Evolutionary conservation across 768 basidiomycete species (phyloP), one percentile per base, ranked within the genome.

Genomic region (Suillus americanus): DNA sequence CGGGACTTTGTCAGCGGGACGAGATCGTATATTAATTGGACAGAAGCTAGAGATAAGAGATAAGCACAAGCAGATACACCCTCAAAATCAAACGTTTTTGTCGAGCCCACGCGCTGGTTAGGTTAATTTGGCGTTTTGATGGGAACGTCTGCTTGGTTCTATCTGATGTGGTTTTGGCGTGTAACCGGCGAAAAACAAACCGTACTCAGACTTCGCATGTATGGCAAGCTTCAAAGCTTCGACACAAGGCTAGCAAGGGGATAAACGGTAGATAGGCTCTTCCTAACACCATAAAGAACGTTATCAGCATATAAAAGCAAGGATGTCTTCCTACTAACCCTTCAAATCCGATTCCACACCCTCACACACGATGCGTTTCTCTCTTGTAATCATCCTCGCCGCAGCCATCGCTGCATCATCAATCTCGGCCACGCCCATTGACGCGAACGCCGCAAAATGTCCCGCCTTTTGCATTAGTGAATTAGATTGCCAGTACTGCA

Each of bases 401-500:
- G 9, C n/a, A n/a, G n/a, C n/a, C n/a, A n/a, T n/a, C 45, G 45
- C n/a, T 3, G 45, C 10, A 20, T 3, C n/a, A 45, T 45, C 20
- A 10, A 45, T n/a, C 45, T 45, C 45, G 2, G 20, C 45, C 4
- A 45, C 45, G 10, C 45, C n/a, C 3, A 20, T 12, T 45, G 45
- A 45, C 3, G 20, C 20, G 3, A 3, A 10, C 9, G 2, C 45
- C 9, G 20, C 0, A 7, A 8, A n/a, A 10, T 45, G 45, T 45
- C 3, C 4, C 20, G 0, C 0, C 3, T 45, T 12, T 5, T 45
- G 45, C 8, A 1, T 1, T 10, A 35, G 35, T 35, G 35, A 35
- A 35, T 4, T 12, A 3, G 10, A n/a, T 12, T 45, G n/a, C 20
- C 3, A 10, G 3, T 1, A 0, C 4, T 45, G 45, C n/a, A 0